A percentile compares a stretch with the other conserved stretches of the same genome.
phyloP scores from a whole-genome alignment of 441 rosid genomes.

The Theobroma grandiflorum region DNA sequence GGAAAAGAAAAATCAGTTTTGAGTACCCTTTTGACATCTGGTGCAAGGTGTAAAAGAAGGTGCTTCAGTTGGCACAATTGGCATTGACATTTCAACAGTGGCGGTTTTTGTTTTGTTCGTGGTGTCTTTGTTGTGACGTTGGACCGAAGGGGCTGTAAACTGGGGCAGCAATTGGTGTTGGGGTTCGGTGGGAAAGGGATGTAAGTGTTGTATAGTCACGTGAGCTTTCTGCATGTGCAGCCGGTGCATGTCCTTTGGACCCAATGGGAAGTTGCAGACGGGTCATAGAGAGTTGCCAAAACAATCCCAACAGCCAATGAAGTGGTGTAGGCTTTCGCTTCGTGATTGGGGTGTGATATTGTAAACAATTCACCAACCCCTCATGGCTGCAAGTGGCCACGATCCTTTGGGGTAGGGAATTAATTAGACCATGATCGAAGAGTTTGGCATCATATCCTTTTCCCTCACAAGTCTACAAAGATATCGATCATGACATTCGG shows the following conservation, averaged over 20 bases:
- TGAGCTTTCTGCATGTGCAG: background rate
- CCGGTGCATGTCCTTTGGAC: background rate
- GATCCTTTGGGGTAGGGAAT: background rate
- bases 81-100: too few relatives aligned
- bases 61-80: background rate
- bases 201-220: background rate
- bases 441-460: background rate
- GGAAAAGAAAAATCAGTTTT: background rate
- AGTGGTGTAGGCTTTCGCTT: background rate
- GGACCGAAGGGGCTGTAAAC: background rate
- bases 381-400: background rate
- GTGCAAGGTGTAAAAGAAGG: conserved; percentile 14
- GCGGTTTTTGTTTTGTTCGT: background rate
- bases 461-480: too few relatives aligned
- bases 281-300: background rate
- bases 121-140: background rate
- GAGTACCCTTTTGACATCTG: background rate
- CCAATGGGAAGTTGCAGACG: background rate
- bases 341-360: conserved; percentile 3
- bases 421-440: background rate
- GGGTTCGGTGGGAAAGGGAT: background rate
- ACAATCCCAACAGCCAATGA: conserved; percentile 15
- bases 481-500: too few relatives aligned
- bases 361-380: conserved; percentile 1
- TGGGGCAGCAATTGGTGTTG: background rate